These are phyloP conservation scores for Luffa aegyptiaca DNA, from an alignment of 306 rosid genomes.

Conservation along the genomic window DNA sequence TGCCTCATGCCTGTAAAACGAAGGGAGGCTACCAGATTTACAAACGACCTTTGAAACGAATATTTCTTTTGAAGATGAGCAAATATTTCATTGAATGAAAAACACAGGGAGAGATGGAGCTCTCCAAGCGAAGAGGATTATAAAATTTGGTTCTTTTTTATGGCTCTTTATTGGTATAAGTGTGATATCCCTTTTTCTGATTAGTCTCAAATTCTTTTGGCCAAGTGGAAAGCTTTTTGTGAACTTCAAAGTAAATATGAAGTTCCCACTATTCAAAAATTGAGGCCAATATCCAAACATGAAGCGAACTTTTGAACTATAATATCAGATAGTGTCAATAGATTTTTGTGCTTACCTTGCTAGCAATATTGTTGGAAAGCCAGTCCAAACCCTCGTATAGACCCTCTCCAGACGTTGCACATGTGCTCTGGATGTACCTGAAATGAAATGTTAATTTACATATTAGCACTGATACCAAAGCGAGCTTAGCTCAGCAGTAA, in stretches of 20 bases:
- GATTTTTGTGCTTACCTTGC: constrained; percentile 33
- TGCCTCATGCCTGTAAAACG: constrained; percentile 9
- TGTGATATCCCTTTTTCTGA: background rate
- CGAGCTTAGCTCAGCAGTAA: no score
- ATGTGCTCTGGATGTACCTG: constrained; percentile 78
- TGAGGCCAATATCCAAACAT: background rate
- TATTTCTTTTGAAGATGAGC: background rate
- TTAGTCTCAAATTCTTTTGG: background rate
- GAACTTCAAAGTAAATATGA: background rate
- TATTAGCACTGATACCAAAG: background rate
- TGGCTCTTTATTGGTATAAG: background rate
- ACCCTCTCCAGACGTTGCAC: constrained; percentile 82
- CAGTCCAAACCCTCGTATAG: constrained; percentile 63
- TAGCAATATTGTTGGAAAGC: constrained; percentile 67
- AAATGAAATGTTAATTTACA: constrained; percentile 16
- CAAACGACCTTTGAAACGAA: background rate
- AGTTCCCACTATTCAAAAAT: background rate
- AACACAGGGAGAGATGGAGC: background rate
- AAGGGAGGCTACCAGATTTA: background rate
- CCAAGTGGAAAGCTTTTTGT: background rate
- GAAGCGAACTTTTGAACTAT: background rate
- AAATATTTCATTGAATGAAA: background rate
- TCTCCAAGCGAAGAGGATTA: background rate
- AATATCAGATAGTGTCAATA: background rate
- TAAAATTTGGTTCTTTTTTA: background rate